These are phyloP conservation scores for Juglanconis juglandina DNA, from an alignment of 2,329 filamentous ascomycete species.

Conservation along the genomic window DNA sequence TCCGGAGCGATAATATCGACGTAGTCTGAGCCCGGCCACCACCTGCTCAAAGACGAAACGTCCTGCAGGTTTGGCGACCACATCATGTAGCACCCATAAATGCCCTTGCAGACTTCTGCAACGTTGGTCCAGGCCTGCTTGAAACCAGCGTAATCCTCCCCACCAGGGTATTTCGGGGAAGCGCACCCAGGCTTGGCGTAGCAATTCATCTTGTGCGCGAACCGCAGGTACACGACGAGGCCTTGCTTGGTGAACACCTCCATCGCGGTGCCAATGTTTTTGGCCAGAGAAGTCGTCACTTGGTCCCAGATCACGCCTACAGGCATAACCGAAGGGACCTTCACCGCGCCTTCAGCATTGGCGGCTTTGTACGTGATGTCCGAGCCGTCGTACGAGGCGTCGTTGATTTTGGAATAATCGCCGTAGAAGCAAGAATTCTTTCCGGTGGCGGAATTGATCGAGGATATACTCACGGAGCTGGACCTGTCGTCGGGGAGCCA, in stretches of 20 bases:
- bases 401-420: slow-evolving; percentile 23
- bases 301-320: slow-evolving; percentile 18
- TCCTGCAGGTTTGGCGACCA: slow-evolving; percentile 20
- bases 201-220: slow-evolving; percentile 23
- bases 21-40: slow-evolving; percentile 20
- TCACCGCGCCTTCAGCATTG: slow-evolving; percentile 20
- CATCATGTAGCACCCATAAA: slow-evolving; percentile 17
- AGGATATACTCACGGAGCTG: slow-evolving; percentile 17
- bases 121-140: slow-evolving; percentile 18
- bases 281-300: slow-evolving; percentile 12
- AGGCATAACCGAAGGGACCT: slow-evolving; percentile 24
- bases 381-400: slow-evolving; percentile 20
- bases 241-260: slow-evolving; percentile 17
- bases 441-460: slow-evolving; percentile 12
- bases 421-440: slow-evolving; percentile 22
- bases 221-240: slow-evolving; percentile 21
- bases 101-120: slow-evolving; percentile 13
- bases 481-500: slow-evolving; percentile 23
- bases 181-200: slow-evolving; percentile 17
- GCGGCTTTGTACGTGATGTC: slow-evolving; percentile 16
- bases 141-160: slow-evolving; percentile 12
- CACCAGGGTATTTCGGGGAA: slow-evolving; percentile 12
- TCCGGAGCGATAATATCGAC: slow-evolving; percentile 21
- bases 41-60: slow-evolving; percentile 17
- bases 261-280: slow-evolving; percentile 16